Percentiles rank a stretch among this genome's conserved stretches.
Conservation (phyloP, 345 rosid genomes). For the Salix dunnii region DNA sequence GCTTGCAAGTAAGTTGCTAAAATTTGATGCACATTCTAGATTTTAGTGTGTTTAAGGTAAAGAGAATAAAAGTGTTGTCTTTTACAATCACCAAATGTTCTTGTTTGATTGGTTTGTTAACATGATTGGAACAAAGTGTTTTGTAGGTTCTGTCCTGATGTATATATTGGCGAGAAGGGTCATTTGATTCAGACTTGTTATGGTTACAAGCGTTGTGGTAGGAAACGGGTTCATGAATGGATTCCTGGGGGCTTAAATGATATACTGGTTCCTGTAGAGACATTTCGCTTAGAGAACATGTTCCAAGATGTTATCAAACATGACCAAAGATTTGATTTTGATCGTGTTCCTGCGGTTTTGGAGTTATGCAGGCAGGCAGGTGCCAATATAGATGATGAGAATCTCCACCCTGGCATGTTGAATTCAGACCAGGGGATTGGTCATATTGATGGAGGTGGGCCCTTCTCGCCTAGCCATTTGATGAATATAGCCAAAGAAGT, state of each 20-base stretch:
- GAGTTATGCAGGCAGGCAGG: conserved; percentile 93
- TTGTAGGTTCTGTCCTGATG: conserved; percentile 83
- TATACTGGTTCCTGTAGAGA: conserved; percentile 63
- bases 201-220: conserved; percentile 58
- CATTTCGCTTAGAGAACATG: conserved; percentile 53
- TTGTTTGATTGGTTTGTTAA: neutral
- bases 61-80: too few relatives aligned
- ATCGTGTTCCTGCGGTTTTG: conserved; percentile 72
- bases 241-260: conserved; percentile 60
- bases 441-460: conserved; percentile 31
- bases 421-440: conserved; percentile 10
- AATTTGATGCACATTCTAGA: neutral
- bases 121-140: neutral
- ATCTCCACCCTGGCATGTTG: conserved; percentile 15
- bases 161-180: conserved; percentile 74
- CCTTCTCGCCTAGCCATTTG: conserved; percentile 40
- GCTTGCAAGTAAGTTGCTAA: conserved; percentile 69
- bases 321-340: conserved; percentile 65
- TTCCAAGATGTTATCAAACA: conserved; percentile 67
- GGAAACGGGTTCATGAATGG: conserved; percentile 79
- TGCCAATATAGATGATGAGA: conserved; percentile 35
- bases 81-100: neutral
- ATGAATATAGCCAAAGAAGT: conserved; percentile 48
- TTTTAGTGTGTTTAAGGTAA: neutral
- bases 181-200: conserved; percentile 75